Conservation (phyloP, 768 basidiomycete genomes). For the Rhodosporidiobolus sp. region DNA sequence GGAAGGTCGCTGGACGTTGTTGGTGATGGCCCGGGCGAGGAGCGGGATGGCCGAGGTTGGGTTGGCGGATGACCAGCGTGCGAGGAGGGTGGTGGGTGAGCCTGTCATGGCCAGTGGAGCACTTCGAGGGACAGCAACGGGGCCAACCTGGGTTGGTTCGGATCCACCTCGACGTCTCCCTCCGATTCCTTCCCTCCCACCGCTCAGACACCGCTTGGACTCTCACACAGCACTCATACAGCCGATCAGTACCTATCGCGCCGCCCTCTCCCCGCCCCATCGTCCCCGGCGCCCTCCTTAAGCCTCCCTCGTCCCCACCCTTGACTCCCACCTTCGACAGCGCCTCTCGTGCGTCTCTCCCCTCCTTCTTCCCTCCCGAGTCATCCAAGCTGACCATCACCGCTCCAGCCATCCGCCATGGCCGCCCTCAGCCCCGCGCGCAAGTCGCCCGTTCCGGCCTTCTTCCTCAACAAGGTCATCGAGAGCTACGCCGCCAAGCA, state of each 20-base stretch:
- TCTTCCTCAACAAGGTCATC: constrained; percentile 31
- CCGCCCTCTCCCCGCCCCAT: no score
- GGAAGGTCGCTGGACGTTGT: neutral
- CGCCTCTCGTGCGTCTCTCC: neutral
- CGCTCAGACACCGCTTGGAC: no score
- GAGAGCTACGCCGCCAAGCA: constrained; percentile 21
- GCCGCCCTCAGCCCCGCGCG: neutral
- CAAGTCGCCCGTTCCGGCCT: constrained; percentile 27
- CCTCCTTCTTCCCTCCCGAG: neutral
- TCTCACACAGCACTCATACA: neutral
- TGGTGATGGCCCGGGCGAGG: constrained; percentile 28
- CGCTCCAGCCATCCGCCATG: neutral
- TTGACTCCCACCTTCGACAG: neutral
- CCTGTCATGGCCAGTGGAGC: neutral
- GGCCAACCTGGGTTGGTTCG: no score
- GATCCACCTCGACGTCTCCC: neutral
- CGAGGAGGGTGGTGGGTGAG: constrained; percentile 23
- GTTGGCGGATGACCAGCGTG: constrained; percentile 33
- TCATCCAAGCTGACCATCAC: neutral
- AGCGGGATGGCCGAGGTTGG: constrained; percentile 11
- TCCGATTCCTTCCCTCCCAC: neutral
- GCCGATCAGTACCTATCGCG: neutral
- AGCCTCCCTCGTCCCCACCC: neutral
- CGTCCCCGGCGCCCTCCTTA: neutral
- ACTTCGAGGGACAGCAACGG: neutral